phyloP scores from a whole-genome alignment of 306 rosid genomes.

The Alnus glutinosa region DNA sequence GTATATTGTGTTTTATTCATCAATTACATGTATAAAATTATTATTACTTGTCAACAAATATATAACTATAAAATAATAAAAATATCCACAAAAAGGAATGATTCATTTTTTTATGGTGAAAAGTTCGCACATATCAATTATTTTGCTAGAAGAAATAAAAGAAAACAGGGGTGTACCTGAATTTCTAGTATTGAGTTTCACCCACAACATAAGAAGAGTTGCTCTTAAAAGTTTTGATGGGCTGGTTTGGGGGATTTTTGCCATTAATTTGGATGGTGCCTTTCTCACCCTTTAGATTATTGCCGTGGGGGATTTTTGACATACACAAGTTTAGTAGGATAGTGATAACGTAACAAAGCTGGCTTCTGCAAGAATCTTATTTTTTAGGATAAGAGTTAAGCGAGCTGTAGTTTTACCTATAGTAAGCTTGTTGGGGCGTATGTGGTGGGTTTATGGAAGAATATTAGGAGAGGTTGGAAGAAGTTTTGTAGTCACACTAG shows the following conservation, averaged over 20 bases:
- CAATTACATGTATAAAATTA: slow-evolving; percentile 2
- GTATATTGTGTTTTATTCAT: slow-evolving; percentile 15
- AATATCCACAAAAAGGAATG: too few species aligned
- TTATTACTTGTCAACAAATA: too few species aligned
- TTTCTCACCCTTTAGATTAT: not conserved
- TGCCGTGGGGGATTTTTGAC: not conserved
- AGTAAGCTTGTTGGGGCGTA: not conserved
- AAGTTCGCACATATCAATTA: not conserved
- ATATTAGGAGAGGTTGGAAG: too few species aligned
- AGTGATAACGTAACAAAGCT: not conserved
- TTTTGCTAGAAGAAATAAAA: not conserved
- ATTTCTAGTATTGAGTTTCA: not conserved
- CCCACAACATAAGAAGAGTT: not conserved
- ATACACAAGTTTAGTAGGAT: not conserved
- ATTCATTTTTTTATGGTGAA: too few species aligned
- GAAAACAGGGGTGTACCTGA: too few species aligned
- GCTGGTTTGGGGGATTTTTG: not conserved
- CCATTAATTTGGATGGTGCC: not conserved
- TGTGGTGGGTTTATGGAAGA: too few species aligned
- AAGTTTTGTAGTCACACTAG: too few species aligned
- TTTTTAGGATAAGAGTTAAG: not conserved
- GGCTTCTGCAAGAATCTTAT: not conserved
- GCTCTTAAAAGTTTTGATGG: not conserved
- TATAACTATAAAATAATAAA: too few species aligned
- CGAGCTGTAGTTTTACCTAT: not conserved